Base-by-base conservation (phyloP, 768 basidiomycete genomes). In the Pleurotus tuber-regium region DNA sequence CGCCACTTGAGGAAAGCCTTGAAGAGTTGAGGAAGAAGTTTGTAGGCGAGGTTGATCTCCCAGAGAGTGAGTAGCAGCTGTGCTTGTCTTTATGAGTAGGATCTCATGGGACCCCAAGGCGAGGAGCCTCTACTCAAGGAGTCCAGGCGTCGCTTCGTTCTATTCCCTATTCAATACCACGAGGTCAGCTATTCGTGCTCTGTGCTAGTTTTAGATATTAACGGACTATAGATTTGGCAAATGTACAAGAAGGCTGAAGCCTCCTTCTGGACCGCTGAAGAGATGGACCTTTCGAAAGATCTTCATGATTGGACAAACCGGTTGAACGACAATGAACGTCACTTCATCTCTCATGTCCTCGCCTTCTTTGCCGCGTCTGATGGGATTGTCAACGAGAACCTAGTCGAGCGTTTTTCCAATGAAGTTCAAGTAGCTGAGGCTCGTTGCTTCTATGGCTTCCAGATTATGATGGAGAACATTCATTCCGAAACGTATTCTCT, bases 401-500 rank as follows among this genome's bases (percentile, higher is more conserved):
- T 98, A 1, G 79, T 97, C 21, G 92, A 96, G 66, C 88, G 94
- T 5, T 97, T 98, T 69, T 92, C 89, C 5, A 84, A 83, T 50
- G 95, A 98, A 64, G 91, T 98, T 3, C 94, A 97, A 64, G 80
- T 77, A 1, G 89, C 94, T 3, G 94, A 98, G 66, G 94, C 92
- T 4, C 86, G 94, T 2, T 97, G 91, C 66, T 98, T 98, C 71
- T 98, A 97, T 62, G 94, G 94, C 14, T 97, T 96, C 73, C 94
- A 98, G 66, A 91, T 98, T 60, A 97, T 97, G 94, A 98, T 96
- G 84, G 95, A 97, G 62, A 98, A 98, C 66, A 83, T 98, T 31
- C 95, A 98, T 69, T 94, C 93, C 2, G 94, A 98, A 64, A 95
- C 94, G 0, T 98, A 98, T 69, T 97, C 94, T 0, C 82, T 97